A percentile compares a stretch with the other conserved stretches of the same genome.
phyloP scores from a whole-genome alignment of 306 rosid genomes.

The Luffa acutangula region DNA sequence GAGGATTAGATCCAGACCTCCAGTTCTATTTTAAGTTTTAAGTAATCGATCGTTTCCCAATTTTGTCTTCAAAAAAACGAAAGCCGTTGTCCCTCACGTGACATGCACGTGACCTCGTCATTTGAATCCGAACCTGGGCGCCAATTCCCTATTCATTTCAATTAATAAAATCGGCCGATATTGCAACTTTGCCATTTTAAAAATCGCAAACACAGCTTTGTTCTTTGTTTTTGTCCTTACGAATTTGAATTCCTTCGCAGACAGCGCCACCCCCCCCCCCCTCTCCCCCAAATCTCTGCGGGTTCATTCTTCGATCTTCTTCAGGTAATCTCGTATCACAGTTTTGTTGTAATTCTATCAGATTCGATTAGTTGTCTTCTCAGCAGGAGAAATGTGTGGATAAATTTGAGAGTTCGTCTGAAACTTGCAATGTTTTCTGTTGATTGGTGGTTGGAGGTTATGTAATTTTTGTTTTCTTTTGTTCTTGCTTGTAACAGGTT shows the following conservation, averaged over 20 bases:
- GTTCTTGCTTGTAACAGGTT: neutral
- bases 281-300: neutral
- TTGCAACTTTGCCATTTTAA: neutral
- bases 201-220: neutral
- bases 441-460: neutral
- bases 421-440: neutral
- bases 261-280: neutral
- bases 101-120: neutral
- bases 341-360: neutral
- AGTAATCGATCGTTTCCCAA: neutral
- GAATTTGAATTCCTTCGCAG: constrained; percentile 6
- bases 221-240: neutral
- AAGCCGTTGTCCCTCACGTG: constrained; percentile 6
- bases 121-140: constrained; percentile 14
- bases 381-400: constrained; percentile 10
- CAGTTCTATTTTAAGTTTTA: neutral
- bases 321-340: constrained; percentile 17
- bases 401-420: neutral
- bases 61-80: neutral
- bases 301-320: constrained; percentile 1
- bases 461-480: neutral
- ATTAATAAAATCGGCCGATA: neutral
- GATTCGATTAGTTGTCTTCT: neutral
- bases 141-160: neutral
- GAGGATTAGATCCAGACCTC: neutral